Percentiles rank a stretch among this genome's conserved stretches.
phyloP scores from a whole-genome alignment of 2,329 filamentous ascomycete species.

The Fusarium sp. region DNA sequence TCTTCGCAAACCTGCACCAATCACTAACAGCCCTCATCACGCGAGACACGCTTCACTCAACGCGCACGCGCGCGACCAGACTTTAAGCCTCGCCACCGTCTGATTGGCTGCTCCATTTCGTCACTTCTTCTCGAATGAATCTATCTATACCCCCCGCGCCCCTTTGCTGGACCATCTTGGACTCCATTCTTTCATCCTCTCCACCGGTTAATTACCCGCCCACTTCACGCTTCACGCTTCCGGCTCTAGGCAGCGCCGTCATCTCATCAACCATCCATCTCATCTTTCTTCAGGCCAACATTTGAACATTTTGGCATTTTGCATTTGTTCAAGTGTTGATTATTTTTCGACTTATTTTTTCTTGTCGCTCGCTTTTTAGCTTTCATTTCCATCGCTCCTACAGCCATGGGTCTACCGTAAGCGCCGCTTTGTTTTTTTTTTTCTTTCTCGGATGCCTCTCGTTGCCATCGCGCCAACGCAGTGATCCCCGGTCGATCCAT shows the following conservation, averaged over 20 bases:
- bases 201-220: constrained; percentile 38
- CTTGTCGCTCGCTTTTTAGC: constrained; percentile 29
- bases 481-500: constrained; percentile 42
- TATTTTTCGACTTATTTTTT: constrained; percentile 2
- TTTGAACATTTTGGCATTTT: not conserved
- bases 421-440: constrained; percentile 46
- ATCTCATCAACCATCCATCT: constrained; percentile 29
- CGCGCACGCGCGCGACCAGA: constrained; percentile 34
- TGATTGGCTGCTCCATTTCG: constrained; percentile 30
- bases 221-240: constrained; percentile 37
- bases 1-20: not conserved
- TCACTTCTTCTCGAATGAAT: constrained; percentile 24
- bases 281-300: constrained; percentile 23
- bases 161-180: constrained; percentile 22
- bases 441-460: constrained; percentile 6
- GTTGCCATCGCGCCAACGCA: constrained; percentile 36
- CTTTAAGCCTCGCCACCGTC: not conserved
- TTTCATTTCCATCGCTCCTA: not conserved
- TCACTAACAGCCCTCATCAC: constrained; percentile 24
- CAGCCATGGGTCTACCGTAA: constrained; percentile 63
- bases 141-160: constrained; percentile 28
- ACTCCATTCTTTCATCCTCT: constrained; percentile 42
- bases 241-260: constrained; percentile 40
- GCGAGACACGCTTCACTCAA: constrained; percentile 18
- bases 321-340: constrained; percentile 2